phyloP scores from a whole-genome alignment of 306 rosid genomes.

The Chamaecrista fasciculata region DNA sequence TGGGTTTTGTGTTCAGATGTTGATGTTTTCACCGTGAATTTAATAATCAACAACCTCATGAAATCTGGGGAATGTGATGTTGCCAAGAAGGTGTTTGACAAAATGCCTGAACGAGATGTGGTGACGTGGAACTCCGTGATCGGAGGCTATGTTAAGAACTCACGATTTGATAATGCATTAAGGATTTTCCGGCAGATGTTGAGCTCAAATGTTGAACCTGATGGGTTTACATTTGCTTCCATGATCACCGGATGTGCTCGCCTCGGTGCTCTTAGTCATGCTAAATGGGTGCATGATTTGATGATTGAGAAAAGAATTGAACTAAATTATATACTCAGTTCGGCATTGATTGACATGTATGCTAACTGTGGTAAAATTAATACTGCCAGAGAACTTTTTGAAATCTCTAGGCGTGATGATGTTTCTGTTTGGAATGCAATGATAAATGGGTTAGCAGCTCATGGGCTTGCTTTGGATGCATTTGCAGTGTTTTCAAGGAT shows the following conservation, averaged over 20 bases:
- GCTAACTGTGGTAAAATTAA: conserved; percentile 67
- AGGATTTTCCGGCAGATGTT: conserved; percentile 45
- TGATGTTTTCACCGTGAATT: conserved; percentile 38
- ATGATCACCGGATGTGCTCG: conserved; percentile 56
- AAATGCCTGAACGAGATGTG: conserved; percentile 46
- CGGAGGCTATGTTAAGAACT: conserved; percentile 57
- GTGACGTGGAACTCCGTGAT: conserved; percentile 69
- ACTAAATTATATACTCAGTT: conserved; percentile 52
- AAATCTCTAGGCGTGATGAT: conserved; percentile 32
- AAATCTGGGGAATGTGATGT: conserved; percentile 45
- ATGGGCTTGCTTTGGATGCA: conserved; percentile 65
- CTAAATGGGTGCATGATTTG: conserved; percentile 57
- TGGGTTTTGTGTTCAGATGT: conserved; percentile 17
- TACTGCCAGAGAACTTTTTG: conserved; percentile 48
- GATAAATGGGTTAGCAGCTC: conserved; percentile 67
- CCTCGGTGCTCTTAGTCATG: conserved; percentile 52
- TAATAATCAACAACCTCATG: conserved; percentile 39
- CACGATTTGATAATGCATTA: conserved; percentile 43
- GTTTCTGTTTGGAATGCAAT: conserved; percentile 76
- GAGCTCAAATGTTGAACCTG: conserved; percentile 46
- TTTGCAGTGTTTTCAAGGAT: conserved; percentile 47
- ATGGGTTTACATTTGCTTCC: conserved; percentile 71
- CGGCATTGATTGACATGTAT: conserved; percentile 66
- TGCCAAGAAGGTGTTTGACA: conserved; percentile 55
- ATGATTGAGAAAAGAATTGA: conserved; percentile 51